These are phyloP conservation scores for Aspergillus sp. DNA, from an alignment of 2,329 filamentous ascomycete genomes.

Conservation along the genomic window DNA sequence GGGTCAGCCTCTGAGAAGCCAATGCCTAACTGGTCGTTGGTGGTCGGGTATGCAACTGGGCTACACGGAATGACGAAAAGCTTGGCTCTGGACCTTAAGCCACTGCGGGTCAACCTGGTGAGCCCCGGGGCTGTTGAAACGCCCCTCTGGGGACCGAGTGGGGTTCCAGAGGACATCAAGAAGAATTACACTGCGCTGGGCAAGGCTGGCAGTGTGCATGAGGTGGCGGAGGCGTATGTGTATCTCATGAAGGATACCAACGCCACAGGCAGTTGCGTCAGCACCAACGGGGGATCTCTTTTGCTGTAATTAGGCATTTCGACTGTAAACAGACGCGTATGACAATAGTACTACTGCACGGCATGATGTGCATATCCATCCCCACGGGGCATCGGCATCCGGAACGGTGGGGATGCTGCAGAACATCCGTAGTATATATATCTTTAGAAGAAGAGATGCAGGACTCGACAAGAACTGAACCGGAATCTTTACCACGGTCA, in stretches of 20 bases:
- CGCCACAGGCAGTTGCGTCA: constrained; percentile 33
- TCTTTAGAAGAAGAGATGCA: background rate
- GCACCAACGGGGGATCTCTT: constrained; percentile 27
- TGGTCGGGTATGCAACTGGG: constrained; percentile 44
- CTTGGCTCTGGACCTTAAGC: constrained; percentile 56
- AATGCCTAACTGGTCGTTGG: constrained; percentile 43
- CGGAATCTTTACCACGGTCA: background rate
- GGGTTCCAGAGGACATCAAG: constrained; percentile 10
- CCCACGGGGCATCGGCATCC: background rate
- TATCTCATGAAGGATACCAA: constrained; percentile 31
- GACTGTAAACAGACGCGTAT: too few species aligned
- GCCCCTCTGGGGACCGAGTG: constrained; percentile 31
- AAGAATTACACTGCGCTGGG: constrained; percentile 14
- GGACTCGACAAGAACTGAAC: background rate
- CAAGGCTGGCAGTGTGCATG: constrained; percentile 32
- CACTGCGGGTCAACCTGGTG: constrained; percentile 56
- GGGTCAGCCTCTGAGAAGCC: constrained; percentile 48
- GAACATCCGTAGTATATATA: background rate
- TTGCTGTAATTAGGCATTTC: background rate
- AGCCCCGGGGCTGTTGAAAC: constrained; percentile 49
- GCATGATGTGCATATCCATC: background rate
- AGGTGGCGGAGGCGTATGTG: constrained; percentile 43
- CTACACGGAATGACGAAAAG: constrained; percentile 47
- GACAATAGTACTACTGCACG: too few species aligned
- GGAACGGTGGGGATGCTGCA: background rate